Evolutionary conservation across 1,139 yeast species (phyloP), one percentile per base, ranked within the genome.

Genomic region (Debaryomyces nepalensis): DNA sequence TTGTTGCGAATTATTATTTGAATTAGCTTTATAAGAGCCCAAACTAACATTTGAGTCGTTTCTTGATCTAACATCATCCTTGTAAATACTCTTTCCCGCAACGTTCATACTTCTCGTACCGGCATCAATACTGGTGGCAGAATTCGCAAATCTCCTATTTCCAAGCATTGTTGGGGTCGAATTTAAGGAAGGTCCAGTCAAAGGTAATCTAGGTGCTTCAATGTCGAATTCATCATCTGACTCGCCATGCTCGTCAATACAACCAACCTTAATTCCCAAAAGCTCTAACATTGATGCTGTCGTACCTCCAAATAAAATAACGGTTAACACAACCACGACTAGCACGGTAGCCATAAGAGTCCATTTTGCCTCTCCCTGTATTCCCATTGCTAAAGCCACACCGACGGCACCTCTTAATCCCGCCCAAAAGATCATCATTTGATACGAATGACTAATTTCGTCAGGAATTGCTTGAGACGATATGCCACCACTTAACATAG

Each of bases 351-450:
- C 99, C 45, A 93, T 70, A 41, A 95, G 68, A 0, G 97, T 84
- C 64, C 87, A 84, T 50, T 93, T 95, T 42, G 89, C 84, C 58
- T 91, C 97, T 46, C 99, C 99, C 64, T 88, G 96, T 38, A 95
- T 71, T 2, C 99, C 99, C 82, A 95, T 91, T 0, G 99, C 99
- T 56, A 95, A 76, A 0, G 99, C 99, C 2, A 95, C 99, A 51
- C 99, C 99, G 26, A 95, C 99, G 1, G 99, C 99, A 46, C 99
- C 99, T 58, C 99, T 77, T 46, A 95, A 73, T 4, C 99, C 99
- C 1, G 99, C 99, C 99, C 99, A 95, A 64, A 95, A 95, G 37
- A 95, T 88, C 99, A 95, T 93, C 89, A 91, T 89, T 66, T 95
- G 99, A 63, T 95, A 95, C 46, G 87, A 89, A 54, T 89, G 95